Conservation (phyloP, 2,329 filamentous ascomycete species). For the Ceratocystis cacaofunesta region DNA sequence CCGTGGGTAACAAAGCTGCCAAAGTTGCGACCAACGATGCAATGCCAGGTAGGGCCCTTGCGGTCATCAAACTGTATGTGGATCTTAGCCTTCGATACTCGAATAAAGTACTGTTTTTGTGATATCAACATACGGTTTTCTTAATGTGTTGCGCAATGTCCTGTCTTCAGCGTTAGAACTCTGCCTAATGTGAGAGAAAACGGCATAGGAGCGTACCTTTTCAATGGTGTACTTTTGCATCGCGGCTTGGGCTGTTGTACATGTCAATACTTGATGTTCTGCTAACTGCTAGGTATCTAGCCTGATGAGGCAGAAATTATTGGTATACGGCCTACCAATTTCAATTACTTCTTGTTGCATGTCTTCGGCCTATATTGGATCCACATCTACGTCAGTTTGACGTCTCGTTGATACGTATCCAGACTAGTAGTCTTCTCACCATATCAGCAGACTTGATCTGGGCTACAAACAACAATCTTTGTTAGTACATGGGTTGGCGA, state of each 20-base stretch:
- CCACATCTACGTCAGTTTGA: not conserved
- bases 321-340: constrained; percentile 54
- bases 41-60: constrained; percentile 98
- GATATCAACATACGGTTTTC: constrained; percentile 50
- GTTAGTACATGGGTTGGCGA: not conserved
- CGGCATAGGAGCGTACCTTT: constrained; percentile 31
- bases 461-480: constrained; percentile 36
- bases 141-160: constrained; percentile 95
- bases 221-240: constrained; percentile 49
- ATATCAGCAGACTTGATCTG: constrained; percentile 98
- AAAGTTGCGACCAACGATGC: constrained; percentile 96
- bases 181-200: not conserved
- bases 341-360: constrained; percentile 95
- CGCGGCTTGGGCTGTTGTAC: constrained; percentile 40
- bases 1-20: constrained; percentile 97
- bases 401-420: not conserved
- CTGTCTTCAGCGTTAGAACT: constrained; percentile 30
- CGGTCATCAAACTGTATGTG: constrained; percentile 70
- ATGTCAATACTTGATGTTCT: constrained; percentile 16
- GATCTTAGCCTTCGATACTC: not conserved
- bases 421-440: constrained; percentile 40
- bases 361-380: constrained; percentile 59
- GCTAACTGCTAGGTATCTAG: not conserved
- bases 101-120: not conserved
- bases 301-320: too few relatives aligned